Base-by-base conservation (phyloP, 192 early-diverging fungal species). In the Entomortierella beljakovae region DNA sequence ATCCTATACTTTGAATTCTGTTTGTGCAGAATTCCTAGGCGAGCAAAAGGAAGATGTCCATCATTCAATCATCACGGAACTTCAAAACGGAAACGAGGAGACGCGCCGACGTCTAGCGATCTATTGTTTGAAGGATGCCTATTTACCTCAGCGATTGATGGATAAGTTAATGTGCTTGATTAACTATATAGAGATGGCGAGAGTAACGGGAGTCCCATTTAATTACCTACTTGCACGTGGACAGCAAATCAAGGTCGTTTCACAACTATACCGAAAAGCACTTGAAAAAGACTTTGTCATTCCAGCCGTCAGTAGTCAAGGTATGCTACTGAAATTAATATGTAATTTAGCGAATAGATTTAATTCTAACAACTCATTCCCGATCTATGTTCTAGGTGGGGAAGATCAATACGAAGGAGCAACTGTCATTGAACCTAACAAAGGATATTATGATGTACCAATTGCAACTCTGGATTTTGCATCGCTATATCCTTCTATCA, bases 1-100 rank as follows among this genome's bases (percentile, higher is more conserved):
- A 53, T 96, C 96, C 3, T 98, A 97, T 69, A 94, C 97, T 6
- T 87, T 99, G 23, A 99, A 99, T 72, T 92, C 98, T 32, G 98
- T 99, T 4, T 97, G 92, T 76, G 94, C 96, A 23, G 94, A 98
- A 62, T 99, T 98, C 57, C 81, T 99, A 32, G 93, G 91, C 26
- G 97, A 99, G 81, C 98, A 99, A 87, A 99, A 99, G 79, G 98
- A 99, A 79, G 98, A 99, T 67, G 98, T 99, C 6, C 97, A 97
- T 66, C 94, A 99, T 70, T 98, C 97, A 6, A 98, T 99, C 43
- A 99, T 99, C 86, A 94, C 94, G 1, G 98, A 98, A 61, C 82
- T 99, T 25, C 98, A 99, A 69, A 97, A 98, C 67, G 96, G 94
- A 49, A 98, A 93, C 73, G 88, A 91, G 28, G 98, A 99, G 77